Percentiles rank a stretch among this genome's conserved stretches.
Evolutionary conservation across 2,329 filamentous ascomycete species (phyloP).

Genomic region (Scortechinia acanthostroma): DNA sequence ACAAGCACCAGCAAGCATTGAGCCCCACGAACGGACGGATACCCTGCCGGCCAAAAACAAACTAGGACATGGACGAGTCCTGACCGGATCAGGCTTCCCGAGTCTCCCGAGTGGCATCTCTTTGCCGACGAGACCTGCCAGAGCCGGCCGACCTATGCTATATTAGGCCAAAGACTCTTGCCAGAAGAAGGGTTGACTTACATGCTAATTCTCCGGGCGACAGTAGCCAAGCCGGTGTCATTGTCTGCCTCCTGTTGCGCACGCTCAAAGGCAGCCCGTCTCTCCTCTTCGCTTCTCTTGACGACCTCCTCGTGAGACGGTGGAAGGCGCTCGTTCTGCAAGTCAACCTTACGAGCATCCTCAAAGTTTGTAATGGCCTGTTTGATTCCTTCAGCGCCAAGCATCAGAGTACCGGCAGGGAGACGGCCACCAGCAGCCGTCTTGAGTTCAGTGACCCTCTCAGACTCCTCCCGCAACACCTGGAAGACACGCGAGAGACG

Average conservation of each 20-base stretch:
- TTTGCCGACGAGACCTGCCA: not conserved
- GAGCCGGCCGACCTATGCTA: not conserved
- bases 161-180: not conserved
- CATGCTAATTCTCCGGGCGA: slow-evolving; percentile 93
- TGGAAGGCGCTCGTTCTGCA: slow-evolving; percentile 91
- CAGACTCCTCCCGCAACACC: slow-evolving; percentile 91
- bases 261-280: slow-evolving; percentile 76
- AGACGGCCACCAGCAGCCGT: slow-evolving; percentile 87
- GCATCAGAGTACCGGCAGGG: slow-evolving; percentile 92
- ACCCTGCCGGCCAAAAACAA: too few relatives aligned
- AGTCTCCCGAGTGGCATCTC: not conserved
- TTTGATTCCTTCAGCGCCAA: slow-evolving; percentile 96
- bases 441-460: slow-evolving; percentile 94
- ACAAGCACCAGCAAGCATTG: too few relatives aligned
- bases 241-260: slow-evolving; percentile 86
- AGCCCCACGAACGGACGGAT: too few relatives aligned
- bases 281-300: slow-evolving; percentile 73
- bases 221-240: slow-evolving; percentile 76
- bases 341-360: slow-evolving; percentile 89
- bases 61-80: too few relatives aligned
- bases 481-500: slow-evolving; percentile 97
- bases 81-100: not conserved
- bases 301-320: slow-evolving; percentile 88
- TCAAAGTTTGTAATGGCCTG: slow-evolving; percentile 95
- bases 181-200: slow-evolving; percentile 43